phyloP scores from a whole-genome alignment of 2,329 filamentous ascomycete genomes.

The Claviceps maximensis region DNA sequence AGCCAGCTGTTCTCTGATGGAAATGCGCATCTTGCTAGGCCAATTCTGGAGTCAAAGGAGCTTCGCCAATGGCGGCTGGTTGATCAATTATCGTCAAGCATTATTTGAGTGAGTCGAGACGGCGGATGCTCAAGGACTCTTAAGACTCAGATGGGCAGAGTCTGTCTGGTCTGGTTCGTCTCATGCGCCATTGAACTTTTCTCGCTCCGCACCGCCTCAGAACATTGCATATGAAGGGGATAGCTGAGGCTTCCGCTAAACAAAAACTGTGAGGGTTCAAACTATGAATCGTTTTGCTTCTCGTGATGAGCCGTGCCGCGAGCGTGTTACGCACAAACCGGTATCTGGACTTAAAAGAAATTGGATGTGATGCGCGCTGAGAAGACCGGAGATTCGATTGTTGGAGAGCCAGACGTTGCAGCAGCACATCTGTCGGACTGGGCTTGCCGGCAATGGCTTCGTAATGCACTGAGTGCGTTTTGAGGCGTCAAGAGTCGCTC shows the following conservation, averaged over 20 bases:
- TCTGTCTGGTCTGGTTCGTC: no score
- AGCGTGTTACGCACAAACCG: background rate
- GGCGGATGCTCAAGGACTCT: background rate
- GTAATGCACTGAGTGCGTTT: background rate
- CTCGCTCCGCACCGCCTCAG: background rate
- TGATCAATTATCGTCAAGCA: background rate
- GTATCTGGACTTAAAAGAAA: background rate
- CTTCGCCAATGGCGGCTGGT: background rate
- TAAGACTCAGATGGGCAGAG: no score
- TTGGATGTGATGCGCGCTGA: background rate
- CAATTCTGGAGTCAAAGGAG: background rate
- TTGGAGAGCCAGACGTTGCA: background rate
- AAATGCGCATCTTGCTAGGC: slow-evolving; percentile 55
- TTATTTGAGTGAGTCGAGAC: background rate
- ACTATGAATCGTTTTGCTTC: background rate
- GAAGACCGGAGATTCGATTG: no score
- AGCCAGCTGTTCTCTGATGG: slow-evolving; percentile 77
- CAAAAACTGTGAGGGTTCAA: background rate
- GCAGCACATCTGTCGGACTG: background rate
- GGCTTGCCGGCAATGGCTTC: background rate
- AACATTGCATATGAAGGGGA: no score
- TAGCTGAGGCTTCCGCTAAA: background rate
- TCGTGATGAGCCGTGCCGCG: background rate
- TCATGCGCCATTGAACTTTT: slow-evolving; percentile 1
- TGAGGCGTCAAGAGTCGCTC: background rate